Evolutionary conservation across 192 early-diverging fungal genomes (phyloP), one percentile per base, ranked within the genome.

Genomic region (Thoreauomyces humboldtii): DNA sequence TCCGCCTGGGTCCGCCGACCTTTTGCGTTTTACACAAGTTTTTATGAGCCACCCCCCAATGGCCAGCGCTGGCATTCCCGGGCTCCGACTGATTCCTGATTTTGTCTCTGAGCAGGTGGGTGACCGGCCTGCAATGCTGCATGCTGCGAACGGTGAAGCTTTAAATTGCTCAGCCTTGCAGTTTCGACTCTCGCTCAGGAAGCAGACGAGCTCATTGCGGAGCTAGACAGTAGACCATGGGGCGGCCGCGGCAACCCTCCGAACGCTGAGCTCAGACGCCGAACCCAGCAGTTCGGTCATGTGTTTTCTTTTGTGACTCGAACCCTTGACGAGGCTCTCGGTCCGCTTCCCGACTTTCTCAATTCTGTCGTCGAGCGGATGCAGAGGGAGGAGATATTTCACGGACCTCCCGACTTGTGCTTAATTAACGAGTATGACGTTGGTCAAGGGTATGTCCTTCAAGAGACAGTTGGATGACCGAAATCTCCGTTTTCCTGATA

Each of bases 251-350:
- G 87, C 2, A 63, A 72, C 14, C 41, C 61, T 77, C 34, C 87
- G 79, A 38, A 89, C 81, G 63, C 86, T 50, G 87, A 90, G 64
- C 70, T 90, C 63, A 79, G 77, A 41, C 63, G 88, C 48, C 69
- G 88, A 25, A 87, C 87, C 6, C 86, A 87, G 61, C 87, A 88
- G 52, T 88, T 86, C 65, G 88, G 88, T 2, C 69, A 81, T 50
- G 61, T 80, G 15, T 90, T 88, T 53, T 52, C 53, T 5, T 73
- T 70, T 29, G 17, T 44, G 33, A 59, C 57, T 1, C 85, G 86
- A 48, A 75, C 71, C 22, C 63, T 87, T 12, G 73, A 80, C 15
- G 56, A 80, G 25, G 61, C 82, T 31, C 72, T 83, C 50, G 84
- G 81, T 14, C 51, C 73, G 24, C 65, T 88, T 11, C 87, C 87